Evolutionary conservation across 805 yeast genomes (phyloP), one percentile per base, ranked within the genome.

Genomic region (Sungouiella thailandica): DNA sequence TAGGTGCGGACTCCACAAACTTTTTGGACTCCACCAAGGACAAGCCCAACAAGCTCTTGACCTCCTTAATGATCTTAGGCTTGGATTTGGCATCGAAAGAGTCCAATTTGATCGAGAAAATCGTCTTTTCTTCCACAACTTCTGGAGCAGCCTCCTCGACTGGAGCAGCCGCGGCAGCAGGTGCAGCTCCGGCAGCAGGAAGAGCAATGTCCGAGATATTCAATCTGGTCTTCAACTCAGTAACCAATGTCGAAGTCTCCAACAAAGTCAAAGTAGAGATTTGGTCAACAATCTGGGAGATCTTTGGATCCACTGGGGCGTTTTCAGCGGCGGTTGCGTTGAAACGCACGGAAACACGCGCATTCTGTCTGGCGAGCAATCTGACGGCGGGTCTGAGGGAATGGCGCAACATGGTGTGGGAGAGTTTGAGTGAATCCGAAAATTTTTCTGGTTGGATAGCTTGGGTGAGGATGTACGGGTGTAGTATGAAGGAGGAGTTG

Each of bases 11-110:
- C 72, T 93, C 99, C 38, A 93, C 99, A 48, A 93, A 85, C 70
- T 93, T 93, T 80, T 93, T 93, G 43, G 97, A 85, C 60, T 93
- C 97, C 41, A 93, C 98, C 50, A 93, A 74, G 5, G 96, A 86
- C 52, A 93, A 73, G 11, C 96, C 96, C 54, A 93, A 74, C 56
- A 90, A 70, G 41, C 83, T 74, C 72, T 93, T 93, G 51, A 93
- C 95, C 69, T 93, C 98, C 72, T 93, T 93, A 60, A 93, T 93
- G 62, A 93, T 78, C 82, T 93, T 93, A 40, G 99, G 96, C 74
- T 93, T 93, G 38, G 95, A 65, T 69, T 88, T 89, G 39, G 97
- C 78, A 53, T 93, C 98, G 52, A 93, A 89, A 26, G 90, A 76
- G 60, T 90, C 97, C 55, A 90, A 78, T 69, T 90, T 93, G 59